Evolutionary conservation across 352 stramenopile genomes (phyloP).

Genomic region (Pythium sukuiense): DNA sequence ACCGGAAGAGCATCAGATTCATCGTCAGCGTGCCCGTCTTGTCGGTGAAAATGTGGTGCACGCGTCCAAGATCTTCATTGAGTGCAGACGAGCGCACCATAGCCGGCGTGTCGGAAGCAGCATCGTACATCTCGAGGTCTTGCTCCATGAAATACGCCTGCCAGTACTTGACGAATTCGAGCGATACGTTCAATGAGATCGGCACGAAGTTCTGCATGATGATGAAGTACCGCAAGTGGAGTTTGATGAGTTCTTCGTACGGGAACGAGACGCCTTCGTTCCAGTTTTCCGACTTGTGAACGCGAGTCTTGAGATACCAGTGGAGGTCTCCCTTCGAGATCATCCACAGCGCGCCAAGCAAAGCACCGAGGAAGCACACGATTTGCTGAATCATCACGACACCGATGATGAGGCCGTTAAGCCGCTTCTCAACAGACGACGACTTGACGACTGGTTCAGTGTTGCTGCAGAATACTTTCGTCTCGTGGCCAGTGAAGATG

Average conservation of each 20-base stretch:
- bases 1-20: conserved; percentile 97
- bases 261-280: conserved; percentile 39
- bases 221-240: conserved; percentile 94
- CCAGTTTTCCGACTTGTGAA: conserved; percentile 25
- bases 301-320: conserved; percentile 56
- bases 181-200: conserved; percentile 98
- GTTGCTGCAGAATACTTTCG: conserved; percentile 85
- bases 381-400: conserved; percentile 78
- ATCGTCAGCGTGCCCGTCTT: conserved; percentile 96
- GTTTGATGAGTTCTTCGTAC: conserved; percentile 61
- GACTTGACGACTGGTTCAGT: conserved; percentile 75
- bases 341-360: conserved; percentile 75
- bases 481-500: conserved; percentile 89
- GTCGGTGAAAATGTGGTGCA: conserved; percentile 93
- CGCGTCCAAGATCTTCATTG: conserved; percentile 92
- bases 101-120: conserved; percentile 83
- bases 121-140: conserved; percentile 91
- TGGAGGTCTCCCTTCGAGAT: conserved; percentile 54
- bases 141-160: conserved; percentile 95
- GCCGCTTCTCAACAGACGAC: conserved; percentile 69
- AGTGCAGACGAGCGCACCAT: conserved; percentile 81
- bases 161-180: conserved; percentile 96
- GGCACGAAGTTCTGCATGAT: conserved; percentile 98
- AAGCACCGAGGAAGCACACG: conserved; percentile 61
- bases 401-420: conserved; percentile 72